phyloP scores from a whole-genome alignment of 2,329 filamentous ascomycete genomes.

The Fusarium sarcochroum region DNA sequence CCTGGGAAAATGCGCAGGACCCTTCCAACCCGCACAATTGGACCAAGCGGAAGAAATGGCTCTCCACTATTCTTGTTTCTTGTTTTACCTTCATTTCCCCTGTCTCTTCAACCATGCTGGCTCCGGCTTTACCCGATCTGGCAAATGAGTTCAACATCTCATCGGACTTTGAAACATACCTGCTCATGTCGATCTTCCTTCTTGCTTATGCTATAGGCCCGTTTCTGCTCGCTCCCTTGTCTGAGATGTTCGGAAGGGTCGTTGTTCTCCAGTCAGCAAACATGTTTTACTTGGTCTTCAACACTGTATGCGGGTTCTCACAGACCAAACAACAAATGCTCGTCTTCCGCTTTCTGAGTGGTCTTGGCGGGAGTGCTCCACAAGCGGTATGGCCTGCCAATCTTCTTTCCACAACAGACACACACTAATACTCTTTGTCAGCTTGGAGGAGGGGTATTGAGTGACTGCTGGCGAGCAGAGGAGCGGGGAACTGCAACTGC shows the following conservation, averaged over 20 bases:
- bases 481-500: conserved; percentile 54
- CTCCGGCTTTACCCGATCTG: conserved; percentile 62
- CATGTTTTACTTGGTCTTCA: conserved; percentile 67
- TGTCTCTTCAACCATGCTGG: conserved; percentile 66
- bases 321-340: conserved; percentile 62
- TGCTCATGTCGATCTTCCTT: conserved; percentile 72
- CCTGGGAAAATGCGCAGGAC: conserved; percentile 62
- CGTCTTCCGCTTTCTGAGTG: conserved; percentile 64
- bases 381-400: conserved; percentile 55
- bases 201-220: conserved; percentile 69
- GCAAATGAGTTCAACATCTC: conserved; percentile 61
- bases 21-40: conserved; percentile 63
- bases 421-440: conserved; percentile 14
- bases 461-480: conserved; percentile 63
- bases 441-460: conserved; percentile 62
- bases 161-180: conserved; percentile 59
- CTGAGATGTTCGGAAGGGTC: conserved; percentile 65
- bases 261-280: conserved; percentile 61
- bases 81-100: conserved; percentile 68
- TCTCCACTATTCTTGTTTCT: conserved; percentile 54
- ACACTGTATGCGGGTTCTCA: conserved; percentile 65
- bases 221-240: conserved; percentile 65
- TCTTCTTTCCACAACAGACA: accelerated
- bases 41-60: conserved; percentile 54
- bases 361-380: conserved; percentile 61